A percentile compares a stretch with the other conserved stretches of the same genome.
phyloP scores from a whole-genome alignment of 2,329 filamentous ascomycete genomes.

The Sporothrix phasma region DNA sequence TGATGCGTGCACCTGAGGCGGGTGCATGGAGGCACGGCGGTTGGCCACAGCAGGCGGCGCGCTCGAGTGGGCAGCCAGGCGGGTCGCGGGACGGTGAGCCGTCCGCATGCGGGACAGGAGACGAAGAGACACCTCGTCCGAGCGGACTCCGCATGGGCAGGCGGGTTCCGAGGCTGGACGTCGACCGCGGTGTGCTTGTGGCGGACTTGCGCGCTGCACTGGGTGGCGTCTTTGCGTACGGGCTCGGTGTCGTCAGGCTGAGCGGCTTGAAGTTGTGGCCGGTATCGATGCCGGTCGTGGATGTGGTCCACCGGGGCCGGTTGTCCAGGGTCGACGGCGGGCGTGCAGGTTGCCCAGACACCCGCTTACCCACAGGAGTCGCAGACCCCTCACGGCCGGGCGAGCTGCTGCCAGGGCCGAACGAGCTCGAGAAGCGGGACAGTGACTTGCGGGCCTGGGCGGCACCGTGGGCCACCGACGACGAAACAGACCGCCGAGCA shows the following conservation, averaged over 20 bases:
- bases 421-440: constrained; percentile 21
- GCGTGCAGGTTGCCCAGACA: constrained; percentile 13
- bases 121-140: constrained; percentile 37
- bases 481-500: constrained; percentile 38
- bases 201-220: constrained; percentile 34
- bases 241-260: constrained; percentile 48
- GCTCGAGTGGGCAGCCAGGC: constrained; percentile 35
- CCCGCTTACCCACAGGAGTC: constrained; percentile 37
- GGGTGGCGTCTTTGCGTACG: constrained; percentile 40
- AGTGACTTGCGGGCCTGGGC: constrained; percentile 31
- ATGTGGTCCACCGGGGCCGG: constrained; percentile 64
- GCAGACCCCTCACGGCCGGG: constrained; percentile 35
- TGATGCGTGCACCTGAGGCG: constrained; percentile 27
- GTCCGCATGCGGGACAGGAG: constrained; percentile 35
- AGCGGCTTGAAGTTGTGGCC: constrained; percentile 59
- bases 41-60: constrained; percentile 29
- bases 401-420: constrained; percentile 16
- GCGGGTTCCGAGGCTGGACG: constrained; percentile 28
- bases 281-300: constrained; percentile 55
- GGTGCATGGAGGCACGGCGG: constrained; percentile 46
- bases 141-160: constrained; percentile 43
- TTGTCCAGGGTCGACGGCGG: constrained; percentile 36
- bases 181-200: constrained; percentile 28
- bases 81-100: constrained; percentile 35
- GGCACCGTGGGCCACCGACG: constrained; percentile 33